Evolutionary conservation across 2,329 filamentous ascomycete species (phyloP).

Genomic region (Aspergillus quadrilineatus): DNA sequence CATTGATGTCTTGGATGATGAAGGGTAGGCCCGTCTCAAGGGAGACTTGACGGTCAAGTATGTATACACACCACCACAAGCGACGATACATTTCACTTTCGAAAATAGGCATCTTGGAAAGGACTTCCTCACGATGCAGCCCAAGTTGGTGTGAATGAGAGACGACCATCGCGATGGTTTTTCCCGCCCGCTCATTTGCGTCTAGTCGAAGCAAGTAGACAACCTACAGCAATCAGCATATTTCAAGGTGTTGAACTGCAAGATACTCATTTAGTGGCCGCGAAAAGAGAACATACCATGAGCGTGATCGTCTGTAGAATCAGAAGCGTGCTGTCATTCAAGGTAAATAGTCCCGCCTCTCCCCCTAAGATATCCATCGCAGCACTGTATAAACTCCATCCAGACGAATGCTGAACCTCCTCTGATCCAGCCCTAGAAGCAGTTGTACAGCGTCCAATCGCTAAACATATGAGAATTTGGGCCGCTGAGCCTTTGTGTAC

Average conservation of each 20-base stretch:
- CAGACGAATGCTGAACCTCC: conserved; percentile 22
- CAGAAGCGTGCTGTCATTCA: conserved; percentile 1
- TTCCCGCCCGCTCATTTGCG: conserved; percentile 9
- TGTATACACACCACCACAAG: conserved; percentile 32
- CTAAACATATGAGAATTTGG: conserved; percentile 21
- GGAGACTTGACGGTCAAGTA: conserved; percentile 25
- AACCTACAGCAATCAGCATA: conserved; percentile 10
- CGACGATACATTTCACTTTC: conserved; percentile 28
- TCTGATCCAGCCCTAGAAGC: conserved; percentile 16
- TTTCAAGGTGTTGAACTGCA: too few relatives aligned
- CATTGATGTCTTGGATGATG: conserved; percentile 27
- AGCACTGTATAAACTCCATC: conserved; percentile 27
- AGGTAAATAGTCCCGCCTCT: conserved; percentile 12
- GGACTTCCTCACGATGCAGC: conserved; percentile 20
- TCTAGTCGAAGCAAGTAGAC: conserved; percentile 25
- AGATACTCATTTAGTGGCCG: conserved; percentile 16
- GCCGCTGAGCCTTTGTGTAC: conserved; percentile 1
- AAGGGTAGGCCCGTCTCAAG: conserved; percentile 29
- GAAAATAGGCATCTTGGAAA: conserved; percentile 15
- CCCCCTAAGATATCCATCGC: conserved; percentile 24
- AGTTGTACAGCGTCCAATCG: conserved; percentile 25
- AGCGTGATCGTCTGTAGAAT: not conserved
- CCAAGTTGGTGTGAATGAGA: conserved; percentile 25
- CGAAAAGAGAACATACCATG: not conserved
- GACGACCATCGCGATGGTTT: conserved; percentile 21